Evolutionary conservation across 2,329 filamentous ascomycete genomes (phyloP), one percentile per base, ranked within the genome.

Genomic region (Colletotrichum kahawae): DNA sequence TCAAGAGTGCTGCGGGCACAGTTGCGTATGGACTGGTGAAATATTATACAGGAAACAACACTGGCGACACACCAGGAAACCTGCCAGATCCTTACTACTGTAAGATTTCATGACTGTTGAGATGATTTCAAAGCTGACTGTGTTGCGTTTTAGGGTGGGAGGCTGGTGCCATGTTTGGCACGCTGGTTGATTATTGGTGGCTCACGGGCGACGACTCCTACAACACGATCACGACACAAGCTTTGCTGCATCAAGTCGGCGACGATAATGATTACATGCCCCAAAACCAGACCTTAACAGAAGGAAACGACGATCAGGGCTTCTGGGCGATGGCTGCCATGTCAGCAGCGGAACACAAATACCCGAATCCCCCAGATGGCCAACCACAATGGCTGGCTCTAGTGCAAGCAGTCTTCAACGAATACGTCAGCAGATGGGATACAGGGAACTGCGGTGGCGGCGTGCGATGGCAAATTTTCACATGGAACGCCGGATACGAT

Each of bases 311-410:
- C 78, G 93, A 95, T 79, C 93, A 95, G 83, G 93, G 94, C 7
- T 96, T 97, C 84, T 97, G 95, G 95, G 94, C 91, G 18, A 90
- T 96, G 87, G 91, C 95, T 1, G 94, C 93, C 74, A 94, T 97
- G 88, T 90, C 91, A 12, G 95, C 95, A 4, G 93, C 93, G 34
- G 95, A 97, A 83, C 90, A 93, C 79, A 92, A 92, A 75, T 96
- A 93, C 79, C 93, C 93, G 2, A 90, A 95, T 79, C 93, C 93
- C 4, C 88, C 90, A 0, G 77, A 86, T 0, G 90, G 88, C 70
- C 81, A 92, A 65, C 91, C 93, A 0, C 92, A 93, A 76, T 98
- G 94, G 94, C 88, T 97, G 18, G 92, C 92, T 7, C 88, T 97
- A 62, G 93, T 90, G 1, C 93, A 95, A 82, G 93, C 93, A 10